Base-by-base conservation (phyloP, 1,139 yeast species). In the Wickerhamiella pararugosa region DNA sequence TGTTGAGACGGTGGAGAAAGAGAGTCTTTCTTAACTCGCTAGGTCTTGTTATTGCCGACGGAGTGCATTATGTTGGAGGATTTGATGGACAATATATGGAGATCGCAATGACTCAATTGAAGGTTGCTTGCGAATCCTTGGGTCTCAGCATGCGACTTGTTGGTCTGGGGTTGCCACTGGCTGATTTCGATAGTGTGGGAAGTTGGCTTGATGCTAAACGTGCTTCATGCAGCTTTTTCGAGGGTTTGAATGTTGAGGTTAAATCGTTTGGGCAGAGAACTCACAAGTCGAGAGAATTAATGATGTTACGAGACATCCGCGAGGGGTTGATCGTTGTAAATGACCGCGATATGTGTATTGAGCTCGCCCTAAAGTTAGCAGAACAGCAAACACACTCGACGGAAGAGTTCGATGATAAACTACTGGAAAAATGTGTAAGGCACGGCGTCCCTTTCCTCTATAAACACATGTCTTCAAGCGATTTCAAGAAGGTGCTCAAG, bases 1-100 rank as follows among this genome's bases (percentile, higher is more conserved):
- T 86, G 1, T 73, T 93, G 0, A 72, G 90, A 49, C 69, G 87
- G 41, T 90, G 97, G 97, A 76, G 77, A 51, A 79, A 75, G 49
- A 65, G 86, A 46, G 76, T 73, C 52, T 48, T 58, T 28, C 65
- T 87, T 4, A 86, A 79, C 47, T 59, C 73, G 0, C 71, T 90
- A 30, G 83, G 75, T 42, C 58, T 84, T 33, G 55, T 84, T 3
- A 71, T 90, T 41, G 75, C 75, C 41, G 95, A 84, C 58, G 90
- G 84, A 53, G 62, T 73, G n/a, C 95, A 90, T 51, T 55, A 63
- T 41, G 57, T 87, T 29, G 86, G 92, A 2, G 69, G 70, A 44
- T 52, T 53, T 11, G 49, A 52, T 15, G 94, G 93, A 0, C 63
- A 74, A 5, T 54, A 63, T 1, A 86, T 86, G 54, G 99, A 92